Evolutionary conservation across 441 rosid species (phyloP).

Genomic region (Syzygium malaccense): DNA sequence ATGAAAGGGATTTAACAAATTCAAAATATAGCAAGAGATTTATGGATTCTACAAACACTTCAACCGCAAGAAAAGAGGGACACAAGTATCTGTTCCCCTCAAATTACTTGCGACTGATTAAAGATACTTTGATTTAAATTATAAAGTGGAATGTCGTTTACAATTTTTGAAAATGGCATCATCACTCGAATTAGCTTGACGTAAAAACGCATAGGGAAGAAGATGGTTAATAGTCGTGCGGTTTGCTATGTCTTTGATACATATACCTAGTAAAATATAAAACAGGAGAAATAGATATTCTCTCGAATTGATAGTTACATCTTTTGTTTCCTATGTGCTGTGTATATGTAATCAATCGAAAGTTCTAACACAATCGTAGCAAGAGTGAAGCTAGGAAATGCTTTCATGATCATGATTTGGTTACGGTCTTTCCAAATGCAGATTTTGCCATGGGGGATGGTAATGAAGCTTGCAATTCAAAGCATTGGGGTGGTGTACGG

Average conservation of each 20-base stretch:
- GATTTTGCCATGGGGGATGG: neutral
- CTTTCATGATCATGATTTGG: neutral
- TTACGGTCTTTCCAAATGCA: neutral
- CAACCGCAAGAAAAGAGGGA: neutral
- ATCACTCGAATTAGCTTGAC: neutral
- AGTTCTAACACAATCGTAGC: neutral
- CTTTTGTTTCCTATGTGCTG: neutral
- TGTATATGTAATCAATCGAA: neutral
- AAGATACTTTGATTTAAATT: neutral
- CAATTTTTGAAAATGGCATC: neutral
- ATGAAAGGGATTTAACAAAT: neutral
- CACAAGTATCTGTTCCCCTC: neutral
- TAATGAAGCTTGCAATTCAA: constrained; percentile 17
- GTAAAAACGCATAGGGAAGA: neutral
- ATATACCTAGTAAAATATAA: no score
- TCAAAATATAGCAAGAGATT: neutral
- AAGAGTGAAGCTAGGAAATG: neutral
- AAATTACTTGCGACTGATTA: neutral
- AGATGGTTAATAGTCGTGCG: no score
- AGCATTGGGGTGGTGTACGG: constrained; percentile 36
- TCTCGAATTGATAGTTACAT: neutral
- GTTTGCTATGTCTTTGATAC: no score
- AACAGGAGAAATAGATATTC: neutral
- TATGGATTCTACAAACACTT: neutral
- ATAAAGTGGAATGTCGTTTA: neutral